Base-by-base conservation (phyloP, 2,329 filamentous ascomycete species). In the Chrysosphaeria jannelii region DNA sequence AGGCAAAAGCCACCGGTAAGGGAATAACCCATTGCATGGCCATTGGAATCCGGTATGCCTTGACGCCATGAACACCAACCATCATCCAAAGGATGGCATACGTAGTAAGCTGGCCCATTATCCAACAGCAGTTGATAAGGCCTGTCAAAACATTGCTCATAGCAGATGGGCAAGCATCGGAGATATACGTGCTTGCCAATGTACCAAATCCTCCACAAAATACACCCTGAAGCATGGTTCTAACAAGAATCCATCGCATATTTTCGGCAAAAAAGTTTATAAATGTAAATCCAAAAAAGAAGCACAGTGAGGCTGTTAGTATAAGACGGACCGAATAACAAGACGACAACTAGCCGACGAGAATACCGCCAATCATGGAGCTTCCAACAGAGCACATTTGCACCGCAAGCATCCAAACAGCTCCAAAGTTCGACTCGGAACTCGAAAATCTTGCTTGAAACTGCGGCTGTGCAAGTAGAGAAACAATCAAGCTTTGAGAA, bases 401-500 rank as follows among this genome's bases (percentile, higher is more conserved):
- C 10, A 31, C 27, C 1, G 26, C 32, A 8, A 31, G 23, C 30
- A 33, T 30, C 32, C 29, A 34, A 4, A 19, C 23, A 4, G 31
- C 29, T 2, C 25, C 15, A 12, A 31, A 31, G 22, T 31, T 28
- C 8, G 23, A 22, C 5, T 24, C 22, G 6, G 28, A 20, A 10
- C 19, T 27, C 2, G 39, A 40, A 20, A 37, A 43, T 13, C 33
- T 27, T 5, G 20, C 27, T 16, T 35, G 27, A 19, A 36, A 37
- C 13, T 35, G 31, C 3, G 33, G 31, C 21, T 34, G 34, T 1
- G 31, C 30, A 5, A 36, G 28, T 10, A 36, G 30, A 7, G 33
- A 35, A 1, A 34, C 29, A 8, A 29, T 18, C 5, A 36, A 27
- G 10, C 23, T 27, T 8, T 31, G 34, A 4, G 33, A 27, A 21